phyloP scores from a whole-genome alignment of 1,139 yeast genomes.

The Zhuliangozyma parablackwelliae region DNA sequence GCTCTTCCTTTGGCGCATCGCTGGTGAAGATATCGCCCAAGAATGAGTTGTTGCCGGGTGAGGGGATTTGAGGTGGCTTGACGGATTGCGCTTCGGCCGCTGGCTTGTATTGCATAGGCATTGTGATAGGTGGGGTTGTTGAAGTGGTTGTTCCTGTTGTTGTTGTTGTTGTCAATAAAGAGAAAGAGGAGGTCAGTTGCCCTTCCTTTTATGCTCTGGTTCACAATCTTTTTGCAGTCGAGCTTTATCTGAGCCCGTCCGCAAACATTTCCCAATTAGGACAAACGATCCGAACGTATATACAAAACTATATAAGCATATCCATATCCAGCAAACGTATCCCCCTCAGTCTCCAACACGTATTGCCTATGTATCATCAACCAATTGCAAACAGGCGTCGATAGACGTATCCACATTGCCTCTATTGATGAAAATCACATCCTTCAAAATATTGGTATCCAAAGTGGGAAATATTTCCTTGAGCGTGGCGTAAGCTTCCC shows the following conservation, averaged over 20 bases:
- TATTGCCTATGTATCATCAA: slow-evolving; percentile 13
- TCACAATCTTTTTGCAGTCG: too few relatives aligned
- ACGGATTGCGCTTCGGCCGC: slow-evolving; percentile 49
- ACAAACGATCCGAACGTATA: too few relatives aligned
- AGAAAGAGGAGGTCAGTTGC: too few relatives aligned
- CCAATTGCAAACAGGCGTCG: slow-evolving; percentile 52
- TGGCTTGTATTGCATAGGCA: slow-evolving; percentile 51
- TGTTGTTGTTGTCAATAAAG: too few relatives aligned
- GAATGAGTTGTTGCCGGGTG: slow-evolving; percentile 60
- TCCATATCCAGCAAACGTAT: too few relatives aligned
- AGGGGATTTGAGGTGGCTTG: slow-evolving; percentile 55
- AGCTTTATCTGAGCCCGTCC: too few relatives aligned
- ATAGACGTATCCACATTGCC: slow-evolving; percentile 73
- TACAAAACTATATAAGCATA: too few relatives aligned
- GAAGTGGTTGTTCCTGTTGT: too few relatives aligned
- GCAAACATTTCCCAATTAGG: too few relatives aligned
- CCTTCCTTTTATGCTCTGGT: too few relatives aligned
- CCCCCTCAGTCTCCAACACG: not conserved
- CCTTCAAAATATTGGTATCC: slow-evolving; percentile 64
- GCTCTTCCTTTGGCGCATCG: slow-evolving; percentile 53
- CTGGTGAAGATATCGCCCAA: slow-evolving; percentile 61
- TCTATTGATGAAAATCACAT: slow-evolving; percentile 63
- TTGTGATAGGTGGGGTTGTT: not conserved
- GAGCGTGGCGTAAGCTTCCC: slow-evolving; percentile 39
- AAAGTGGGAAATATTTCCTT: slow-evolving; percentile 72